Evolutionary conservation across 768 basidiomycete genomes (phyloP), one percentile per base, ranked within the genome.

Genomic region (Tulasnella sp.): DNA sequence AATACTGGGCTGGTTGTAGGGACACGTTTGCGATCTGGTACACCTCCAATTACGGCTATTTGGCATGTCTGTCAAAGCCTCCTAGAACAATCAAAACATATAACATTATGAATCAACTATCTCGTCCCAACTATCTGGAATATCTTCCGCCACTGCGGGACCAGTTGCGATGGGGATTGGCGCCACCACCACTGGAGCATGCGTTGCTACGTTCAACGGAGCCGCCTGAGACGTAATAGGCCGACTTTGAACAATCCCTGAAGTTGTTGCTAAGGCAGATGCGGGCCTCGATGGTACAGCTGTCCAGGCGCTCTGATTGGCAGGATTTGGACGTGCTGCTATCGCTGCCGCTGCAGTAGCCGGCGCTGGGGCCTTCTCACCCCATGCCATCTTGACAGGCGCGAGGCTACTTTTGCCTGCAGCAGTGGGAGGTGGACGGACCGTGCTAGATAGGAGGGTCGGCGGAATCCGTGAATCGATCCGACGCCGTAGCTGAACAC

Each of bases 401-500:
- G 21, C 24, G 10, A n/a, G n/a, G 30, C 61, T 58, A 19, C 24
- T 51, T 7, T 43, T 27, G 23, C 56, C 38, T 48, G 56, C 29
- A 32, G 41, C 38, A 26, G 49, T 58, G 23, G 48, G 48, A 3
- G 41, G 47, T 15, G 58, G 58, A 41, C 43, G 32, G 19, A 77
- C 68, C 45, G 66, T 67, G 2, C 72, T 65, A 1, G 88, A 90
- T 4, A 97, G 76, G 3, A 84, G 72, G 1, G 88, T 88, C 1
- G 65, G 68, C 0, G 93, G 92, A 4, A 89, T 72, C 23, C 89
- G 81, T 0, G 91, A 85, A 69, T 96, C 93, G 49, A 93, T 71
- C 13, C 90, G 80, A 32, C 88, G 78, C 51, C 89, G 74, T 50
- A 96, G 79, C 68, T 90, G 86, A 1, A 95, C 86, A 64, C 89